Evolutionary conservation across 805 yeast genomes (phyloP).

Genomic region (Middelhovenomyces tepae): DNA sequence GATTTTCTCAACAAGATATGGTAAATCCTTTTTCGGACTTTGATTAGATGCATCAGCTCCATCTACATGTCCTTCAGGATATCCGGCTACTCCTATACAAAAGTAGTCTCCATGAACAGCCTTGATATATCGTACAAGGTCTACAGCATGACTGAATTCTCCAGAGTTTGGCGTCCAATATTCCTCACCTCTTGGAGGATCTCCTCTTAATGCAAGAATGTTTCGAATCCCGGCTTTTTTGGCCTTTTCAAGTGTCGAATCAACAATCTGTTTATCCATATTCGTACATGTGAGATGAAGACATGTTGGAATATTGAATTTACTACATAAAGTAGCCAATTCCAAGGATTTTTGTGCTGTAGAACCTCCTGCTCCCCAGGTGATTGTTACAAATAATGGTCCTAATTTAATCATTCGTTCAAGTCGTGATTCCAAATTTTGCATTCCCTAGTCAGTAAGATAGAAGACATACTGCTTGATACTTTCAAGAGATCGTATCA

Average conservation of each 20-base stretch:
- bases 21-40: slow-evolving; percentile 59
- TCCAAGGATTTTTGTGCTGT: slow-evolving; percentile 81
- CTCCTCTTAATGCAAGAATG: slow-evolving; percentile 90
- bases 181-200: slow-evolving; percentile 77
- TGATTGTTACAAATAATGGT: slow-evolving; percentile 83
- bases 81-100: slow-evolving; percentile 94
- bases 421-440: slow-evolving; percentile 77
- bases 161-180: slow-evolving; percentile 40
- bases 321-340: slow-evolving; percentile 67
- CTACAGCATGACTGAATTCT: slow-evolving; percentile 72
- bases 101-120: slow-evolving; percentile 66
- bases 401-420: slow-evolving; percentile 81
- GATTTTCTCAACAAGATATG: slow-evolving; percentile 72
- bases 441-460: slow-evolving; percentile 44
- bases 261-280: slow-evolving; percentile 68
- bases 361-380: slow-evolving; percentile 99
- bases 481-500: too few relatives aligned
- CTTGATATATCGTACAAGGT: slow-evolving; percentile 74
- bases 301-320: slow-evolving; percentile 77
- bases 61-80: slow-evolving; percentile 96
- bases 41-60: slow-evolving; percentile 64
- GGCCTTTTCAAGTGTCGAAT: slow-evolving; percentile 66
- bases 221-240: slow-evolving; percentile 73
- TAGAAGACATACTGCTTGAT: not conserved
- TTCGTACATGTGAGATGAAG: slow-evolving; percentile 95